Percentiles rank a stretch among this genome's conserved stretches.
Evolutionary conservation across 2,329 filamentous ascomycete species (phyloP).

Genomic region (Fusarium veterinarium): DNA sequence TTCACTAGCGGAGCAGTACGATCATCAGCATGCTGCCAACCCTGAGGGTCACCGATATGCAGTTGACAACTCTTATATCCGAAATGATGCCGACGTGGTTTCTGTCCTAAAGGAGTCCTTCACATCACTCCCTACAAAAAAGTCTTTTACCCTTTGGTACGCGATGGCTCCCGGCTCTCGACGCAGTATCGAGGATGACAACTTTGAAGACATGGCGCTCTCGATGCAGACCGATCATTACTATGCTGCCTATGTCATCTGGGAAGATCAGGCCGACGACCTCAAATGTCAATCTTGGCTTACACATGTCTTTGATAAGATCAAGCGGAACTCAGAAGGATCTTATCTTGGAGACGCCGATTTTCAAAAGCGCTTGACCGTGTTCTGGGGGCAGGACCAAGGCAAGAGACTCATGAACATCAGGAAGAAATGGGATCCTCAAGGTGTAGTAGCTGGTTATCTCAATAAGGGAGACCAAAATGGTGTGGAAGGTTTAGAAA

Average conservation of each 20-base stretch:
- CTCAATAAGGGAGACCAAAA: neutral
- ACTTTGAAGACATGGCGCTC: neutral
- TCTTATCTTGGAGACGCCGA: neutral
- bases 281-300: neutral
- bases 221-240: neutral
- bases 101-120: neutral
- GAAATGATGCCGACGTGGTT: neutral
- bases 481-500: neutral
- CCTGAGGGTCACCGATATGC: neutral
- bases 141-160: neutral
- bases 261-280: neutral
- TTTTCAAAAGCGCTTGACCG: neutral
- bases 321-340: neutral
- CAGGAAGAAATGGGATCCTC: neutral
- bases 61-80: neutral
- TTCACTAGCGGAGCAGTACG: neutral
- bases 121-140: neutral
- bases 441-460: neutral
- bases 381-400: neutral
- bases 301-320: neutral
- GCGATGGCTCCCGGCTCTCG: neutral
- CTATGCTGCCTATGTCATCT: neutral
- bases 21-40: neutral
- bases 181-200: neutral
- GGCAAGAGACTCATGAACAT: neutral